These are phyloP conservation scores for Coprinopsis strossmayeri DNA, from an alignment of 768 basidiomycete genomes.

Conservation along the genomic window DNA sequence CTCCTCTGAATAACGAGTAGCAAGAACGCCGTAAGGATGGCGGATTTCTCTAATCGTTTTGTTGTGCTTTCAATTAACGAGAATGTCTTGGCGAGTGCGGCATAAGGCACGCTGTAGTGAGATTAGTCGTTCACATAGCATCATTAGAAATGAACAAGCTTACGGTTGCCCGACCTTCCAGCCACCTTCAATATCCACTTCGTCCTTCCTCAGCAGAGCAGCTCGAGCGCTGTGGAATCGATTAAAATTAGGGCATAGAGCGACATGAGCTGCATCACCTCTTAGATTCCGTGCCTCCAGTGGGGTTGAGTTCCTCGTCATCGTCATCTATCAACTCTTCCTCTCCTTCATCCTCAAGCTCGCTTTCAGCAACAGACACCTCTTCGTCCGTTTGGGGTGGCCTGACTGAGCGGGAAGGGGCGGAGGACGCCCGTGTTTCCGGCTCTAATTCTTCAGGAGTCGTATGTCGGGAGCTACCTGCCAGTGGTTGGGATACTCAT, in stretches of 20 bases:
- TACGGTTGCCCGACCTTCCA: conserved; percentile 86
- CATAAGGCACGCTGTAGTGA: conserved; percentile 77
- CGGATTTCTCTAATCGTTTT: conserved; percentile 89
- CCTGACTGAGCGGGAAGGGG: not conserved
- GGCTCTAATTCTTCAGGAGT: conserved; percentile 7
- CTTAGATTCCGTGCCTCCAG: conserved; percentile 47
- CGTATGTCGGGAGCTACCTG: not conserved
- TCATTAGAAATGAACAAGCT: conserved; percentile 23
- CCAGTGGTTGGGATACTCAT: not conserved
- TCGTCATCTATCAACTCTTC: conserved; percentile 25
- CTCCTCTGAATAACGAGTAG: conserved; percentile 86
- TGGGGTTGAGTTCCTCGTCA: conserved; percentile 14
- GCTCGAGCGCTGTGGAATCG: conserved; percentile 52
- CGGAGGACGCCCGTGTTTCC: not conserved
- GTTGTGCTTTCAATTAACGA: conserved; percentile 89
- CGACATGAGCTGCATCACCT: conserved; percentile 33
- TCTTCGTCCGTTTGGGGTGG: conserved; percentile 3
- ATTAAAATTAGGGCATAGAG: conserved; percentile 1
- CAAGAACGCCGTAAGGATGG: conserved; percentile 83
- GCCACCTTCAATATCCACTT: conserved; percentile 73
- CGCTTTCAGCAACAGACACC: conserved; percentile 19
- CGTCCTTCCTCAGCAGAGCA: conserved; percentile 48
- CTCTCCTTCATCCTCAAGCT: conserved; percentile 12
- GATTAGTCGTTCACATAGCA: conserved; percentile 2
- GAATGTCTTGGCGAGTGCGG: conserved; percentile 85